Conservation (phyloP, 1,139 yeast species). For the Kurtzmaniella quercitrusa region DNA sequence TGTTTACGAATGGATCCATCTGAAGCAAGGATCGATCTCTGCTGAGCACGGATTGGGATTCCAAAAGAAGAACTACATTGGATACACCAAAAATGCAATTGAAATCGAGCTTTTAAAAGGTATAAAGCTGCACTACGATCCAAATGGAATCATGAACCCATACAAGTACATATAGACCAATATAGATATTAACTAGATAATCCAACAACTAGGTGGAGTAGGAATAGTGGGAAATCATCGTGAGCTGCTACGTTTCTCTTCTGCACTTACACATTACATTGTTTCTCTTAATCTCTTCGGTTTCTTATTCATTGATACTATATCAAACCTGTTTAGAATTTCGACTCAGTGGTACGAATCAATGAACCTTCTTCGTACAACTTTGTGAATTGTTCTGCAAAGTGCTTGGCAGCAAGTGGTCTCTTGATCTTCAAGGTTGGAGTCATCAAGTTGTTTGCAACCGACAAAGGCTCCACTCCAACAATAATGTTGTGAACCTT, state of each 20-base stretch:
- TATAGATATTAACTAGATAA: neutral
- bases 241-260: too few relatives aligned
- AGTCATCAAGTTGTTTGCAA: constrained; percentile 36
- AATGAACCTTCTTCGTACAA: constrained; percentile 27
- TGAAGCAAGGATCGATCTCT: constrained; percentile 77
- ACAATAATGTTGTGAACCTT: constrained; percentile 31
- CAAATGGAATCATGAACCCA: constrained; percentile 86
- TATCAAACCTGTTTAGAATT: constrained; percentile 8
- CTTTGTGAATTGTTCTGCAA: constrained; percentile 16
- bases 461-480: constrained; percentile 36
- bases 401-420: constrained; percentile 32
- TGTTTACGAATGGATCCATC: constrained; percentile 83
- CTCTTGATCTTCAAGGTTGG: constrained; percentile 41
- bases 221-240: too few relatives aligned
- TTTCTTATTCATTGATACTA: neutral
- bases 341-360: constrained; percentile 13
- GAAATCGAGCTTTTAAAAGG: constrained; percentile 73
- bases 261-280: too few relatives aligned
- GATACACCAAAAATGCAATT: constrained; percentile 69
- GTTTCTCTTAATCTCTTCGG: neutral
- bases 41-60: constrained; percentile 98
- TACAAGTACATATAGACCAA: constrained; percentile 64
- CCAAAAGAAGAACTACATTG: constrained; percentile 86
- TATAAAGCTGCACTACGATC: constrained; percentile 78
- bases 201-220: too few relatives aligned